Base-by-base conservation (phyloP, 768 basidiomycete genomes). In the Suillus americanus region DNA sequence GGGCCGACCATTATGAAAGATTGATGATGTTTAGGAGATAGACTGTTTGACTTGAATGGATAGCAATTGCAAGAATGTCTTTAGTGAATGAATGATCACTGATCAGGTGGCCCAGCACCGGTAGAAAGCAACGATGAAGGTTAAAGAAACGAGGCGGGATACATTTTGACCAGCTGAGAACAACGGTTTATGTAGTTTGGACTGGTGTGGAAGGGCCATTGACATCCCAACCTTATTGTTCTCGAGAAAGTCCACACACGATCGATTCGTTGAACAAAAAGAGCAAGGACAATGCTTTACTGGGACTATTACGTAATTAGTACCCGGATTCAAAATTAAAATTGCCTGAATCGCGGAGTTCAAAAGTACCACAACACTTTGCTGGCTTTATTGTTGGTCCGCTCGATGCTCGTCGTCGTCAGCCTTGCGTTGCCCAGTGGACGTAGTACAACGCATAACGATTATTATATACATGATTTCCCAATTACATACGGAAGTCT, bases 41-140 rank as follows among this genome's bases (percentile, higher is more conserved):
- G 55, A 64, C n/a, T 41, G 38, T 16, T 23, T 25, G 54, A 38
- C 23, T 64, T 62, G 50, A 46, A 56, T 53, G 13, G 61, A 67
- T 37, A 41, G 50, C 38, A 65, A 30, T 30, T 53, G 35, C 50
- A 62, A 60, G 68, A 68, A 35, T 68, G 71, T 38, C 45, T 73
- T 69, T 46, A 64, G 38, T 53, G 38, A 67, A 61, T 48, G 62
- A 69, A 68, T 55, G 46, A 68, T 3, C 45, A 43, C 76, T 55
- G 46, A 68, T 3, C 45, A 43, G 75, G 75, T 77, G 75, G 60
- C 60, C 75, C 75, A 75, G 75, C 75, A 76, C 75, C 75, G 12
- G 25, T 60, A 68, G 59, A 64, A 55, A 40, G 55, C 13, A 20
- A 59, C 62, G 63, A 67, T 46, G 9, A 62, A 56, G 41, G 61